A percentile compares a stretch with the other conserved stretches of the same genome.
These are phyloP conservation scores for Mucor indicus DNA, from an alignment of 371 early-diverging fungal genomes.

Conservation along the genomic window DNA sequence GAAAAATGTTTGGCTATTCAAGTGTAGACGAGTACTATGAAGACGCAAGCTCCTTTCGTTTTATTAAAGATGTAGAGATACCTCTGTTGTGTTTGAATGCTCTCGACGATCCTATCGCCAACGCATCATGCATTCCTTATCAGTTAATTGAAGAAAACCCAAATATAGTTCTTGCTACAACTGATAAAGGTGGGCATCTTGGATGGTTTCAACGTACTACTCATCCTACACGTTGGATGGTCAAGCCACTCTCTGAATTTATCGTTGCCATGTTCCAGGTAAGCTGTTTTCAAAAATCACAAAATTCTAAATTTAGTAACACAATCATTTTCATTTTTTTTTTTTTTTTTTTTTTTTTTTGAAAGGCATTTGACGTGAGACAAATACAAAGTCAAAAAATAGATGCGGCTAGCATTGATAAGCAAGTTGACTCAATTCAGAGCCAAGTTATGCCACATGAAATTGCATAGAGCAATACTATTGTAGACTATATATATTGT, in stretches of 20 bases:
- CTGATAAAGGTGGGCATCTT: slow-evolving; percentile 89
- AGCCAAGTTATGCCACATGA: not conserved
- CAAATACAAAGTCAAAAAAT: not conserved
- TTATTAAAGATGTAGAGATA: slow-evolving; percentile 67
- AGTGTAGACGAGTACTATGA: slow-evolving; percentile 87
- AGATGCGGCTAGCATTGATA: slow-evolving; percentile 6
- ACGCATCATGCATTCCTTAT: slow-evolving; percentile 67
- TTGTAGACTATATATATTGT: not conserved
- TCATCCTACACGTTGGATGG: slow-evolving; percentile 63
- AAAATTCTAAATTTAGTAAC: slow-evolving; percentile 1
- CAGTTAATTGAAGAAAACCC: slow-evolving; percentile 78
- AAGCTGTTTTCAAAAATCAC: no score
- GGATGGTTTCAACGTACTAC: slow-evolving; percentile 81
- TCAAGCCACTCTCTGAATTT: slow-evolving; percentile 68
- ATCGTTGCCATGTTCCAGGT: slow-evolving; percentile 55
- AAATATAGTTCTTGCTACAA: slow-evolving; percentile 82
- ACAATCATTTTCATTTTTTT: not conserved
- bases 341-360: no score
- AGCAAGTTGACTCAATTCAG: slow-evolving; percentile 11
- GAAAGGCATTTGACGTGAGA: slow-evolving; percentile 17
- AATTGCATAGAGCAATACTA: slow-evolving; percentile 5
- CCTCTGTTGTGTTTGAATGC: slow-evolving; percentile 85
- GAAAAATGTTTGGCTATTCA: slow-evolving; percentile 65
- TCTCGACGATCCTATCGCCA: slow-evolving; percentile 92
- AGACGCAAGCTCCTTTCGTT: slow-evolving; percentile 72